Evolutionary conservation across 768 basidiomycete genomes (phyloP).

Genomic region (Sporobolomyces roseus): DNA sequence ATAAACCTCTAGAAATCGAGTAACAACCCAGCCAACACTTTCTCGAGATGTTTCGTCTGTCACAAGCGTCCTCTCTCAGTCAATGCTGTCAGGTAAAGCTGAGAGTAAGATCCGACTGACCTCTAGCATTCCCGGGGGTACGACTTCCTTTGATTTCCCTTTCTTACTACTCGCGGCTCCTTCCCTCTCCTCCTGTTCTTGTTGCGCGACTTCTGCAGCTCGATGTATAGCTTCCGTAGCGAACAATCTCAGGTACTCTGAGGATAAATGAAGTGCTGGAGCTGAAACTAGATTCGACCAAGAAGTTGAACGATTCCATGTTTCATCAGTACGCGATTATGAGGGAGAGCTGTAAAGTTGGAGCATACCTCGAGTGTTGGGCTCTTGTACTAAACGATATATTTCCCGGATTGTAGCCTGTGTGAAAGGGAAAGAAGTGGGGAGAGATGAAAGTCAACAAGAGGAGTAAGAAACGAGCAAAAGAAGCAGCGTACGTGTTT

Average conservation of each 20-base stretch:
- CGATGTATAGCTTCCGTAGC: conserved; percentile 36
- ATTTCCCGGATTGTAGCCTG: conserved; percentile 36
- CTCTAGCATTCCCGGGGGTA: conserved; percentile 11
- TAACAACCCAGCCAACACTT: conserved; percentile 31
- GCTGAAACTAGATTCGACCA: conserved; percentile 12
- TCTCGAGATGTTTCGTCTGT: conserved; percentile 35
- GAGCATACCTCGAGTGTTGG: conserved; percentile 8
- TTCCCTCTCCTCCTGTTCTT: background rate
- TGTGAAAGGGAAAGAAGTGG: background rate
- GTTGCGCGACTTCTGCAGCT: conserved; percentile 18
- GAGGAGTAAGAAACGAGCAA: background rate
- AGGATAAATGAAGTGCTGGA: conserved; percentile 27
- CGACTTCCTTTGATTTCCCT: background rate
- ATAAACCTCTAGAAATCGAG: conserved; percentile 39
- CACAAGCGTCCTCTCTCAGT: background rate
- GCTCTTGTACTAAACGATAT: conserved; percentile 17
- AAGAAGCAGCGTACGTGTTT: conserved; percentile 13
- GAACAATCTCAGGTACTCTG: conserved; percentile 39
- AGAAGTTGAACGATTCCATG: background rate
- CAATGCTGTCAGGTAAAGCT: background rate
- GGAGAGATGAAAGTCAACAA: background rate
- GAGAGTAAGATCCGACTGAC: background rate
- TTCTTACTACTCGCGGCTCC: background rate
- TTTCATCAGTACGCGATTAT: background rate
- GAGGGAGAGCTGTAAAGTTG: too few species aligned